A percentile compares a stretch with the other conserved stretches of the same genome.
Conservation (phyloP, 768 basidiomycete species). For the Rossbeevera mucosa region DNA sequence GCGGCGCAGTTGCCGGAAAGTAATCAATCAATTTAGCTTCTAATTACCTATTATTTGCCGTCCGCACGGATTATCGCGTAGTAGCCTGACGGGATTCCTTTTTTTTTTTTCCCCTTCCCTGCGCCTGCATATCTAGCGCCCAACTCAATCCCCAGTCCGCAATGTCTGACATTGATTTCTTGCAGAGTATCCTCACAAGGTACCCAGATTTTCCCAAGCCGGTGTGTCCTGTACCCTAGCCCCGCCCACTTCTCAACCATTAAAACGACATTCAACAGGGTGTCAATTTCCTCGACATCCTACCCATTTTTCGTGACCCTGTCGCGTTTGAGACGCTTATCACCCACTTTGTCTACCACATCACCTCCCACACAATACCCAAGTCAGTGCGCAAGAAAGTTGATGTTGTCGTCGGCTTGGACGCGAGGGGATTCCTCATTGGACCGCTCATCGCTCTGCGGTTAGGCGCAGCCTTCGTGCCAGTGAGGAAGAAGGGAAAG, state of each 20-base stretch:
- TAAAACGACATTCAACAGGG: constrained; percentile 46
- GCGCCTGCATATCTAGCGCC: constrained; percentile 1
- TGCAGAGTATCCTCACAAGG: constrained; percentile 54
- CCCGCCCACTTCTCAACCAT: background rate
- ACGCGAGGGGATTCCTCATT: constrained; percentile 93
- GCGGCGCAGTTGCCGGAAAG: background rate
- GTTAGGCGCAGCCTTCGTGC: constrained; percentile 91
- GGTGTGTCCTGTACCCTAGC: constrained; percentile 37
- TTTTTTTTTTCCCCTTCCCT: constrained; percentile 1
- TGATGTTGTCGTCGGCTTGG: constrained; percentile 91
- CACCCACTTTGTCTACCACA: constrained; percentile 80
- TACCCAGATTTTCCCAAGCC: constrained; percentile 88
- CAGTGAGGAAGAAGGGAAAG: constrained; percentile 91
- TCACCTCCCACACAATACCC: constrained; percentile 74
- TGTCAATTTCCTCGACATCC: constrained; percentile 89
- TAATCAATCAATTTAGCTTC: background rate
- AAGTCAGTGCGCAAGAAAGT: constrained; percentile 59
- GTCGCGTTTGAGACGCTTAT: constrained; percentile 86
- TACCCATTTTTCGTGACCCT: constrained; percentile 86
- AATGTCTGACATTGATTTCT: constrained; percentile 75
- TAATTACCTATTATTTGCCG: constrained; percentile 1
- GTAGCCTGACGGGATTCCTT: background rate
- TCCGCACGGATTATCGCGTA: constrained; percentile 7
- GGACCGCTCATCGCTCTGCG: constrained; percentile 90
- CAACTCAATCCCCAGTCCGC: background rate